These are phyloP conservation scores for Phallus indusiatus DNA, from an alignment of 768 basidiomycete genomes.

Conservation along the genomic window DNA sequence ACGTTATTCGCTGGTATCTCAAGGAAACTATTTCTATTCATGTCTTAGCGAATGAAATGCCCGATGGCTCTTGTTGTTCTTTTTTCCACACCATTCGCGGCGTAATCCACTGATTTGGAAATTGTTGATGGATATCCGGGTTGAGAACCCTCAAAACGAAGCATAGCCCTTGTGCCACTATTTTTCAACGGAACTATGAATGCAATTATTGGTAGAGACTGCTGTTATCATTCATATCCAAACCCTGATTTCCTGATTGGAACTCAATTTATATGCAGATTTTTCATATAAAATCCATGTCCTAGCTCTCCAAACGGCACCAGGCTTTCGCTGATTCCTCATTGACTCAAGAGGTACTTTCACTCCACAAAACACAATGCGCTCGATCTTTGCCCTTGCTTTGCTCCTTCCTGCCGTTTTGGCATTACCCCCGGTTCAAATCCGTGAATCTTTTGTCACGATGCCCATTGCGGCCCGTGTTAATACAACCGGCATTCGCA, in stretches of 20 bases:
- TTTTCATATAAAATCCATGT: neutral
- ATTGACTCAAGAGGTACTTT: neutral
- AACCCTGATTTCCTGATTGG: neutral
- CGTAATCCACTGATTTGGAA: neutral
- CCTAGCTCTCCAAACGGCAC: neutral
- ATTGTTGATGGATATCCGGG: neutral
- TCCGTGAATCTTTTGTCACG: neutral
- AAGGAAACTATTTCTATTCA: no score
- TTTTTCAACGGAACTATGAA: neutral
- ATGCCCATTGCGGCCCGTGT: constrained; percentile 1
- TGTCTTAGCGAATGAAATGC: no score
- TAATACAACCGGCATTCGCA: neutral
- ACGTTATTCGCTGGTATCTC: no score
- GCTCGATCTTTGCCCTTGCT: neutral
- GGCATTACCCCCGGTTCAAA: neutral
- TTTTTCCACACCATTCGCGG: neutral
- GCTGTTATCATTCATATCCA: neutral
- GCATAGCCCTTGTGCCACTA: neutral
- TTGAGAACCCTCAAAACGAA: neutral
- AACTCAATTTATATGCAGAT: neutral
- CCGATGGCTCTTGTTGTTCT: no score
- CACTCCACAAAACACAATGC: neutral
- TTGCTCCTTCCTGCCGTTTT: neutral
- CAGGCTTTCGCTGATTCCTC: neutral
- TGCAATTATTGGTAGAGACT: neutral